phyloP scores from a whole-genome alignment of 2,329 filamentous ascomycete species.

The Corinectria fuckeliana region DNA sequence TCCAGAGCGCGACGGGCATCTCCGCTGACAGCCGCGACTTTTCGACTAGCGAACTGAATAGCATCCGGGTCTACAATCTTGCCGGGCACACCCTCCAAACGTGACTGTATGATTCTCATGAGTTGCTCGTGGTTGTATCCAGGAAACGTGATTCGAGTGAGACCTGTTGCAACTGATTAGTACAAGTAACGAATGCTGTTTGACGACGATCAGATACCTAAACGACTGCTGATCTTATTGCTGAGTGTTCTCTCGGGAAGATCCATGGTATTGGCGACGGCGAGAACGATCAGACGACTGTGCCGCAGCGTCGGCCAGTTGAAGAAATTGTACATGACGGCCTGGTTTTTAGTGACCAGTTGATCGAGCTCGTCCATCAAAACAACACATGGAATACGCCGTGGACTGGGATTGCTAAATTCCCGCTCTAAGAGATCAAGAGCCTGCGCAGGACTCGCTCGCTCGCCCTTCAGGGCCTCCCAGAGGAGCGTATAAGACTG shows the following conservation, averaged over 20 bases:
- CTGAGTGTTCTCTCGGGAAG: slow-evolving; percentile 92
- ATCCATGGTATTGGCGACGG: slow-evolving; percentile 99
- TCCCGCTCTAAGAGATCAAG: slow-evolving; percentile 90
- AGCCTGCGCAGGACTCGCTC: slow-evolving; percentile 90
- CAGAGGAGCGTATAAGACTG: slow-evolving; percentile 95
- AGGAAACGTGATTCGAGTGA: slow-evolving; percentile 95
- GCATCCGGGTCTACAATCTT: slow-evolving; percentile 92
- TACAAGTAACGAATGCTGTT: neutral
- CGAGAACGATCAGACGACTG: slow-evolving; percentile 91
- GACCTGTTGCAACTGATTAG: slow-evolving; percentile 49
- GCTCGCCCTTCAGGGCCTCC: slow-evolving; percentile 93
- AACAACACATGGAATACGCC: slow-evolving; percentile 92
- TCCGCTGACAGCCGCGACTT: slow-evolving; percentile 94
- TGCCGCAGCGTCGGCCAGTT: slow-evolving; percentile 96
- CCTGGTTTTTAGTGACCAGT: slow-evolving; percentile 96
- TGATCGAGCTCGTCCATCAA: slow-evolving; percentile 99
- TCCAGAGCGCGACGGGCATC: slow-evolving; percentile 92
- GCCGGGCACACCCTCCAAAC: slow-evolving; percentile 84
- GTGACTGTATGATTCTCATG: slow-evolving; percentile 96
- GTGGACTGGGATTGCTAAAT: slow-evolving; percentile 88
- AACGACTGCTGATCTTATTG: slow-evolving; percentile 96
- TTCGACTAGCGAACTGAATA: slow-evolving; percentile 93
- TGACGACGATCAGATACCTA: slow-evolving; percentile 55
- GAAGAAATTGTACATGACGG: slow-evolving; percentile 99
- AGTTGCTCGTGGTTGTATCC: slow-evolving; percentile 97